Evolutionary conservation across 768 basidiomycete species (phyloP).

Genomic region (Mycena vitilis): DNA sequence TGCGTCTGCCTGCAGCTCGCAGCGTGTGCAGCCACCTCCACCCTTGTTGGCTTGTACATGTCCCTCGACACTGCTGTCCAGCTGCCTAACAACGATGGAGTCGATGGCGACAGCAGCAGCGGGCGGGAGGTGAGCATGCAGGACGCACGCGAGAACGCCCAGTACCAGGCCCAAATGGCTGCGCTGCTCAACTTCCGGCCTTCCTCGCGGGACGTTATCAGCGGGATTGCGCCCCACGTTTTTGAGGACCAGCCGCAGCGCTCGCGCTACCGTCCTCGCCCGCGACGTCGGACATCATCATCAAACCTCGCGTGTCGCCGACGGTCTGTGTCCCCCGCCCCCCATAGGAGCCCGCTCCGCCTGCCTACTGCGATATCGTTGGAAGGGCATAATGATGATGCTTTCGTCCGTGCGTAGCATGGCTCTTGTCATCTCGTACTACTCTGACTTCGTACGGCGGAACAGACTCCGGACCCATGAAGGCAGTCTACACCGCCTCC

Average conservation of each 20-base stretch:
- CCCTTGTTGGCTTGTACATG: slow-evolving; percentile 5
- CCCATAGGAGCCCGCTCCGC: slow-evolving; percentile 25
- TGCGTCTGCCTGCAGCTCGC: slow-evolving; percentile 10
- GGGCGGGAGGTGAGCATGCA: background rate
- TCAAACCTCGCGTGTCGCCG: slow-evolving; percentile 7
- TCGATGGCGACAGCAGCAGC: background rate
- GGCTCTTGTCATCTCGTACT: background rate
- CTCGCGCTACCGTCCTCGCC: background rate
- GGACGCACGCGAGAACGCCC: background rate
- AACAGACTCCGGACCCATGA: slow-evolving; percentile 5
- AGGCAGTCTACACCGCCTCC: slow-evolving; percentile 11
- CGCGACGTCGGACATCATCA: slow-evolving; percentile 11
- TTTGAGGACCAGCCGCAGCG: slow-evolving; percentile 27
- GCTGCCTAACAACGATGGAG: background rate
- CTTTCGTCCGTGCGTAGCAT: slow-evolving; percentile 20
- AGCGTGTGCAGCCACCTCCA: background rate
- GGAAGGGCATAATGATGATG: slow-evolving; percentile 10
- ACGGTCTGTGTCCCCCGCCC: background rate
- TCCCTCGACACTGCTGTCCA: slow-evolving; percentile 8
- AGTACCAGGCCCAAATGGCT: slow-evolving; percentile 27
- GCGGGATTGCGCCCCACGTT: slow-evolving; percentile 35
- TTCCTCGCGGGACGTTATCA: slow-evolving; percentile 34
- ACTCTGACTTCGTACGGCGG: too few species aligned
- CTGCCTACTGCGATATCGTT: slow-evolving; percentile 14
- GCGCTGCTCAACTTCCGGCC: slow-evolving; percentile 35